Conservation (phyloP, 768 basidiomycete genomes). For the Trametes villosa region DNA sequence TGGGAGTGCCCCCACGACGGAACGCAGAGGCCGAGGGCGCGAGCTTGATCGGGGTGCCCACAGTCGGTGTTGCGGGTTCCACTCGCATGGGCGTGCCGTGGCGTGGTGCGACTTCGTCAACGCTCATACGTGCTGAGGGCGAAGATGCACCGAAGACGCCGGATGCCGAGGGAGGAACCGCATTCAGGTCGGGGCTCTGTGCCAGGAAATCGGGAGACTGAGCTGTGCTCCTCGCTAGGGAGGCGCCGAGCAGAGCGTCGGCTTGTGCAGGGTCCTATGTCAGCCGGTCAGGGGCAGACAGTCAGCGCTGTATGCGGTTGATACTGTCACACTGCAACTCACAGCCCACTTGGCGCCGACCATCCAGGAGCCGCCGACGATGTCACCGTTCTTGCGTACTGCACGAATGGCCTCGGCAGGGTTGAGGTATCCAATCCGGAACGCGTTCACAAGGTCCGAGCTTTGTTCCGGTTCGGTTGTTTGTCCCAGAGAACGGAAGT, state of each 20-base stretch:
- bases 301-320: not conserved
- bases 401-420: constrained; percentile 78
- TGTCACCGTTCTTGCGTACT: constrained; percentile 81
- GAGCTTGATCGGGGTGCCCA: constrained; percentile 74
- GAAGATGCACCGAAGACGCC: constrained; percentile 44
- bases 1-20: constrained; percentile 46
- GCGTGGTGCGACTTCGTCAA: constrained; percentile 45
- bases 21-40: constrained; percentile 78
- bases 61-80: constrained; percentile 42
- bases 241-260: constrained; percentile 51
- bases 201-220: constrained; percentile 25
- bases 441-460: constrained; percentile 76
- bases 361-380: constrained; percentile 79
- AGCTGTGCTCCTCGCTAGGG: constrained; percentile 27
- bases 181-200: constrained; percentile 25
- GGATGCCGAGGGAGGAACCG: constrained; percentile 33
- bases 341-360: constrained; percentile 88
- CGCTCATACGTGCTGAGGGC: constrained; percentile 21
- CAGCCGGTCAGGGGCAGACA: not conserved
- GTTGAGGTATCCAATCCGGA: constrained; percentile 75
- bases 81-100: constrained; percentile 23
- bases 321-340: constrained; percentile 39
- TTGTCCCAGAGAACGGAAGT: constrained; percentile 75
- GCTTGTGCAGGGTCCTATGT: constrained; percentile 64
- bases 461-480: constrained; percentile 71